Base-by-base conservation (phyloP, 2,329 filamentous ascomycete species). In the Curvularia sp. region DNA sequence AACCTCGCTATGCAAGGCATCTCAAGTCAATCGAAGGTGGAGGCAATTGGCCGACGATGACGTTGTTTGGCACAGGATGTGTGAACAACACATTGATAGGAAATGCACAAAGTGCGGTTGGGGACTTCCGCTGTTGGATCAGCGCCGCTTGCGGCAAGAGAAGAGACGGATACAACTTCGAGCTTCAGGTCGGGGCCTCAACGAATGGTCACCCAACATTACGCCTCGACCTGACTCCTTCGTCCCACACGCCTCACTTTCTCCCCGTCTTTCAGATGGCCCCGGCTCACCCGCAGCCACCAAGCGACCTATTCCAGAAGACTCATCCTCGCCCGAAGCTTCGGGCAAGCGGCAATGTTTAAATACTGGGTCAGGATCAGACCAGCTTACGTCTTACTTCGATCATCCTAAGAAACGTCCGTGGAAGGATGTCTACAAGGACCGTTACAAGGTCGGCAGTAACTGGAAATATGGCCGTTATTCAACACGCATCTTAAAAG, bases 381-480 rank as follows among this genome's bases (percentile, higher is more conserved):
- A 78, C 27, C 62, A 74, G 32, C 60, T 79, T 28, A 79, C 80
- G 19, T 78, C 80, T 10, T 83, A 82, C 64, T 83, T 84, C 67
- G 81, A 81, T 59, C 81, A 80, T 13, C 73, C 74, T 23, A 74
- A 72, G 59, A 78, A 77, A 61, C 79, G 92, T 28, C 93, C 90
- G 0, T 99, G 95, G 95, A 99, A 99, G 78, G 93, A 96, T 60
- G 92, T 99, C 1, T 99, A 99, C 80, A 91, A 92, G 63, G 94
- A 97, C 75, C 87, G 92, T 15, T 98, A 94, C 83, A 95, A 94
- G 75, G 93, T 99, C 47, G 94, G 95, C 50, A 95, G 89, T 59
- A 98, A 98, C 76, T 99, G 95, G 95, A 96, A 97, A 76, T 93
- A 96, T 64, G 94, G 95, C 3, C 88, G 94, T 36, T 98, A 90